Evolutionary conservation across 371 early-diverging fungal species (phyloP).

Genomic region (Lichtheimia ornata): DNA sequence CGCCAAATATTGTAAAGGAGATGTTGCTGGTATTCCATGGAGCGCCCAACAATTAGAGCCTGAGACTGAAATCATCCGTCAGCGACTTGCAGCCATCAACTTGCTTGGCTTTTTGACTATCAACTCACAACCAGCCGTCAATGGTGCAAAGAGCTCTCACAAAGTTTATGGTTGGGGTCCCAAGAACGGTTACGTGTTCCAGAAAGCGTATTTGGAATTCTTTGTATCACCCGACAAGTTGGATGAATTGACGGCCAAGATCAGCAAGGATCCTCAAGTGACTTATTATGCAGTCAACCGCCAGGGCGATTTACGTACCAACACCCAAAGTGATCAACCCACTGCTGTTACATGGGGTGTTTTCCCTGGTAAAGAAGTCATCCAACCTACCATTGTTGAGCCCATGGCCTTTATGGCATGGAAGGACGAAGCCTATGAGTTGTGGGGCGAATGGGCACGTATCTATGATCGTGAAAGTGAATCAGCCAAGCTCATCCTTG

Average conservation of each 20-base stretch:
- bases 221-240: constrained; percentile 80
- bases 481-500: constrained; percentile 63
- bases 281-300: constrained; percentile 94
- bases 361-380: constrained; percentile 96
- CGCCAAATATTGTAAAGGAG: constrained; percentile 80
- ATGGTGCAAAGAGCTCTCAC: constrained; percentile 84
- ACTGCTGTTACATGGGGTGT: constrained; percentile 99
- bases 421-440: constrained; percentile 95
- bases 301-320: constrained; percentile 84
- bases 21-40: constrained; percentile 89
- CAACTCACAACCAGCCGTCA: constrained; percentile 96
- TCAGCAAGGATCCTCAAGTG: constrained; percentile 67
- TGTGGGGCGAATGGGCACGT: constrained; percentile 91
- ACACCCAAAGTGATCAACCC: constrained; percentile 80
- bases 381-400: constrained; percentile 97
- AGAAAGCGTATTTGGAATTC: constrained; percentile 97
- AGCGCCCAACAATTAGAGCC: constrained; percentile 81
- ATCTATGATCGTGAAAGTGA: constrained; percentile 69
- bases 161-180: constrained; percentile 95
- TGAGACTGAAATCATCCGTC: constrained; percentile 81
- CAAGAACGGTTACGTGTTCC: constrained; percentile 94
- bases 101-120: constrained; percentile 87
- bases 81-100: constrained; percentile 75
- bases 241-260: constrained; percentile 66
- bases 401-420: constrained; percentile 91